A percentile compares a stretch with the other conserved stretches of the same genome.
These are phyloP conservation scores for Chrysoporthe deuterocubensis DNA, from an alignment of 2,329 filamentous ascomycete species.

Conservation along the genomic window DNA sequence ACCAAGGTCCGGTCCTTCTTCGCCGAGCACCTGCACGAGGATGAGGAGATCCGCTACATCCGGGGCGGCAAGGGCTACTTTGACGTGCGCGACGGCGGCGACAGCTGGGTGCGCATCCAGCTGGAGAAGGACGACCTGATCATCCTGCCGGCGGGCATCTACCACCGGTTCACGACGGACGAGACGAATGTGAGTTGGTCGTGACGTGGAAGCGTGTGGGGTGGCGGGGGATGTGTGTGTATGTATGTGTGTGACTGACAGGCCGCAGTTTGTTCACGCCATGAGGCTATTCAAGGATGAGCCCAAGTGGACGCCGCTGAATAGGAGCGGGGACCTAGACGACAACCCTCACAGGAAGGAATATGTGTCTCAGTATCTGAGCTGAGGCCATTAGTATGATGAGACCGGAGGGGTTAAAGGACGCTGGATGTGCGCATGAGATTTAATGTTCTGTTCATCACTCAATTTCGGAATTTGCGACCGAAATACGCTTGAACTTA, in stretches of 20 bases:
- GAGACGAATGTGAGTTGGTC: conserved; percentile 75
- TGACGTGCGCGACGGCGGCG: conserved; percentile 81
- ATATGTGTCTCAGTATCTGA: conserved; percentile 65
- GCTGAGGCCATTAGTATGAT: conserved; percentile 14
- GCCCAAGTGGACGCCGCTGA: conserved; percentile 96
- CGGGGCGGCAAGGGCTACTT: conserved; percentile 88
- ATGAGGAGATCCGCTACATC: conserved; percentile 97
- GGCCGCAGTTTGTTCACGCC: conserved; percentile 81
- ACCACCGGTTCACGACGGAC: conserved; percentile 96
- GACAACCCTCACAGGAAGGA: conserved; percentile 76
- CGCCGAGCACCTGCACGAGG: conserved; percentile 93
- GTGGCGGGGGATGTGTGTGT: not conserved
- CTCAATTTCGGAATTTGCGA: not conserved
- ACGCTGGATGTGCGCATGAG: not conserved
- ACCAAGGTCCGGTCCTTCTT: conserved; percentile 95
- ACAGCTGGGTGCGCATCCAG: conserved; percentile 87
- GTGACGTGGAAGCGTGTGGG: conserved; percentile 3
- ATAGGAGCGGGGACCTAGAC: conserved; percentile 78
- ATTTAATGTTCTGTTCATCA: not conserved
- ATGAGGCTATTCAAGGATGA: conserved; percentile 98
- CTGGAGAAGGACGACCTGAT: conserved; percentile 89
- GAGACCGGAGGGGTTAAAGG: not conserved
- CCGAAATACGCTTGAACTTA: not conserved
- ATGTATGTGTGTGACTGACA: conserved; percentile 16
- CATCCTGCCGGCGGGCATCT: conserved; percentile 92